phyloP scores from a whole-genome alignment of 495 filamentous ascomycete genomes.

The Penicillium cinerascens region DNA sequence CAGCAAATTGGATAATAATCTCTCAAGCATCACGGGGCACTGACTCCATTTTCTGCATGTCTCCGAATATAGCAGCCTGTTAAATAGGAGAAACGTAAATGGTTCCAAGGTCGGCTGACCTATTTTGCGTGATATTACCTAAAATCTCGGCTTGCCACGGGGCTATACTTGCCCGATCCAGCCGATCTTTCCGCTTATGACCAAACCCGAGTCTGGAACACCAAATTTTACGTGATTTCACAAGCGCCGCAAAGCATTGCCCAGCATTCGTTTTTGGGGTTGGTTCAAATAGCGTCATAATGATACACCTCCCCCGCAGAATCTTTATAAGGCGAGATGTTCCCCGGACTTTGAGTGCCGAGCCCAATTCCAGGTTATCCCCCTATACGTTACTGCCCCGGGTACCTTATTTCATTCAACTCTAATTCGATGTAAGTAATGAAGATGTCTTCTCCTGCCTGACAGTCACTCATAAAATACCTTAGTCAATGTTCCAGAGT shows the following conservation, averaged over 20 bases:
- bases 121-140: slow-evolving; percentile 16
- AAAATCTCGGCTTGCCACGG: slow-evolving; percentile 8
- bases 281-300: slow-evolving; percentile 16
- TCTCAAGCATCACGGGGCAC: not conserved
- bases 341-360: slow-evolving; percentile 5
- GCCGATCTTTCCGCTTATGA: slow-evolving; percentile 4
- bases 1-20: slow-evolving; percentile 4
- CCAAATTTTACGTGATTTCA: slow-evolving; percentile 12
- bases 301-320: slow-evolving; percentile 18
- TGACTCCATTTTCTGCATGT: not conserved
- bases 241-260: not conserved
- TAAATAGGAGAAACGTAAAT: slow-evolving; percentile 5
- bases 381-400: not conserved
- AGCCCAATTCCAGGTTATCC: slow-evolving; percentile 4
- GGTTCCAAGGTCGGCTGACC: slow-evolving; percentile 8
- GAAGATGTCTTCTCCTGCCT: not conserved
- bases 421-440: slow-evolving; percentile 1
- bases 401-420: not conserved
- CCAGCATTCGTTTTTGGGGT: not conserved
- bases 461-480: not conserved
- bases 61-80: not conserved
- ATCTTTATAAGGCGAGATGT: slow-evolving; percentile 6
- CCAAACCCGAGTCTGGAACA: slow-evolving; percentile 7
- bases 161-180: slow-evolving; percentile 8
- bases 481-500: not conserved